A percentile compares a stretch with the other conserved stretches of the same genome.
Evolutionary conservation across 2,329 filamentous ascomycete genomes (phyloP).

Genomic region (Westerdykella aurantiaca): DNA sequence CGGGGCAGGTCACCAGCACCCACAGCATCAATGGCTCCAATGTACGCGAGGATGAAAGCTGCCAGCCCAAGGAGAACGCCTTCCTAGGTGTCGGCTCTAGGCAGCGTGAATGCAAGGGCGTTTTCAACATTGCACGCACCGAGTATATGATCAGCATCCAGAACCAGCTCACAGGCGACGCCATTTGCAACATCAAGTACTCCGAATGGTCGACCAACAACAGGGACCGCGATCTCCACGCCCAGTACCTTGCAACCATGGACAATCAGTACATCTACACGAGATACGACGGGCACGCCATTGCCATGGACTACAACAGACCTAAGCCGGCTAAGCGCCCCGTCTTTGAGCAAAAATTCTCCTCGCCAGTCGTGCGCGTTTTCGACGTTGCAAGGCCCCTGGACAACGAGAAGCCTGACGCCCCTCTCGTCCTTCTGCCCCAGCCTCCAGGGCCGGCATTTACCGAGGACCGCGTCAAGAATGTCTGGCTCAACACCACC

Average conservation of each 20-base stretch:
- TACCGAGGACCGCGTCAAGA: slow-evolving; percentile 36
- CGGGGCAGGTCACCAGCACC: slow-evolving; percentile 73
- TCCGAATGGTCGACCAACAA: slow-evolving; percentile 94
- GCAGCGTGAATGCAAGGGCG: slow-evolving; percentile 64
- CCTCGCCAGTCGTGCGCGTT: slow-evolving; percentile 75
- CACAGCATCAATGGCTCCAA: slow-evolving; percentile 71
- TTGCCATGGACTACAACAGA: slow-evolving; percentile 67
- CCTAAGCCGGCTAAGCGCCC: slow-evolving; percentile 26
- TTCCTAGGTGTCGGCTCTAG: slow-evolving; percentile 41
- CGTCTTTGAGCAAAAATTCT: slow-evolving; percentile 53
- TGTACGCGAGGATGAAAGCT: slow-evolving; percentile 66
- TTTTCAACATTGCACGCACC: slow-evolving; percentile 73
- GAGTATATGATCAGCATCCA: slow-evolving; percentile 89
- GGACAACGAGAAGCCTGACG: slow-evolving; percentile 59
- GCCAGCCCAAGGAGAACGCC: slow-evolving; percentile 56
- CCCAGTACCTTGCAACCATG: slow-evolving; percentile 72
- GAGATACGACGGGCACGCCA: slow-evolving; percentile 75
- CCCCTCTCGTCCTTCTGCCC: slow-evolving; percentile 75
- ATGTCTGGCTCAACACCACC: slow-evolving; percentile 79
- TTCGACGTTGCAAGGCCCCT: slow-evolving; percentile 80
- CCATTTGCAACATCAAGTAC: slow-evolving; percentile 84
- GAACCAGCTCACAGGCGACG: slow-evolving; percentile 63
- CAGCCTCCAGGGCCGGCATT: slow-evolving; percentile 66
- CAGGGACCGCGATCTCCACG: slow-evolving; percentile 77
- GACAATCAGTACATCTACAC: slow-evolving; percentile 88